Base-by-base conservation (phyloP, 2,329 filamentous ascomycete genomes). In the Colletotrichum sp. region DNA sequence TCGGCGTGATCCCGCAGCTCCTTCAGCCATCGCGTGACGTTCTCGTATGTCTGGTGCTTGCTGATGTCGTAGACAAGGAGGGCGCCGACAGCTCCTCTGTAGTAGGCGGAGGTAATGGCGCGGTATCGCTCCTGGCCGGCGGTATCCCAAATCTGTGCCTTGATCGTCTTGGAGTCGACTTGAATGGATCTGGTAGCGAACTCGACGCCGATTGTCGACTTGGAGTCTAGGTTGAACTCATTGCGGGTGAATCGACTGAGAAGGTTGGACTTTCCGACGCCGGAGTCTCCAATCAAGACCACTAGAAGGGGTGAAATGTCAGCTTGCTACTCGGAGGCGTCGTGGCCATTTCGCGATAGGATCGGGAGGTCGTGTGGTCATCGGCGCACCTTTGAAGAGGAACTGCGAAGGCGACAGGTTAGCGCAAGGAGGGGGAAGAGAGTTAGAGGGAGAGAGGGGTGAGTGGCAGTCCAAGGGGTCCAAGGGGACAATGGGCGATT, bases 141-240 rank as follows among this genome's bases (percentile, higher is more conserved):
- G 75, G 97, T 99, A 90, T 99, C 97, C 97, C 98, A 99, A 83
- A 99, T 99, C 90, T 99, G 97, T 82, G 97, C 97, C 92, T 99
- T 99, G 93, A 99, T 99, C 79, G 97, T 99, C 92, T 99, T 99
- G 84, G 95, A 94, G 88, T 99, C 97, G 83, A 99, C 97, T 88
- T 99, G 96, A 85, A 99, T 99, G 80, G 96, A 98, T 79, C 97
- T 94, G 81, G 97, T 99, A 82, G 98, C 97, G 86, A 99, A 99
- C 89, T 99, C 97, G 86, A 99, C 97, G 83, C 97, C 97, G 88
- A 99, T 99, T 82, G 97, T 99, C 79, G 97, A 99, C 93, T 99
- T 99, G 86, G 96, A 98, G 89, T 99, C 97, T 80, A 99, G 92
- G 89, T 99, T 99, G 94, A 99, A 99, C 89, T 99, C 97, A 88